phyloP scores from a whole-genome alignment of 2,329 filamentous ascomycete genomes.

The Chrysoporthe puriensis region DNA sequence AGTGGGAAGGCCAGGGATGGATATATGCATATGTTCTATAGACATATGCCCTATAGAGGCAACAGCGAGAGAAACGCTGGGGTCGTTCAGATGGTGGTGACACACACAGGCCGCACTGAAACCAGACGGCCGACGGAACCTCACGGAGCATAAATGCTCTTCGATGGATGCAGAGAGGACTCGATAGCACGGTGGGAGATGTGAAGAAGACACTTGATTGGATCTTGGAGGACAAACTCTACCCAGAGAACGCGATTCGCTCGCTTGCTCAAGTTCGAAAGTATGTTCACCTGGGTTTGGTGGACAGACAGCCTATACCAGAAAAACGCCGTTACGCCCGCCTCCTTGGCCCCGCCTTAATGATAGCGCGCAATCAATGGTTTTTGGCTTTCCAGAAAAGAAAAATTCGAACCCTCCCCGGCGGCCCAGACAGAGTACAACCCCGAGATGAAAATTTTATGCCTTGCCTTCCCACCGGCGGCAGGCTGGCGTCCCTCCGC shows the following conservation, averaged over 20 bases:
- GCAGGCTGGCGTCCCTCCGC: neutral
- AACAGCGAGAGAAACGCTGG: no score
- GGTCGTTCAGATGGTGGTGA: no score
- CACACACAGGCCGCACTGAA: no score
- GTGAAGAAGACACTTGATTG: neutral
- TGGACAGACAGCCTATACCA: neutral
- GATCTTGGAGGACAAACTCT: neutral
- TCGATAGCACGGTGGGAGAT: neutral
- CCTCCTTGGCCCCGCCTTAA: neutral
- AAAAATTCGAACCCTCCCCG: neutral
- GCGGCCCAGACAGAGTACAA: neutral
- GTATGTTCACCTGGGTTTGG: neutral
- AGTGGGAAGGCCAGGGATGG: no score
- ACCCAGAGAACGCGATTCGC: neutral
- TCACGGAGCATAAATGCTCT: no score
- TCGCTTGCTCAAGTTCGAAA: constrained; percentile 2
- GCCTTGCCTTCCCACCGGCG: neutral
- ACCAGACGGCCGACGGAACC: no score
- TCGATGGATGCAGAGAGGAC: no score
- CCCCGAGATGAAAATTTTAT: neutral
- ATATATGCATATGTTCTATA: no score
- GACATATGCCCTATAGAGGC: no score
- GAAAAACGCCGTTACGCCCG: neutral
- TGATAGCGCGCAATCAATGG: neutral
- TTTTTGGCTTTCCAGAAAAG: neutral